phyloP scores from a whole-genome alignment of 2,329 filamentous ascomycete species.

The Aschersonia sp. region DNA sequence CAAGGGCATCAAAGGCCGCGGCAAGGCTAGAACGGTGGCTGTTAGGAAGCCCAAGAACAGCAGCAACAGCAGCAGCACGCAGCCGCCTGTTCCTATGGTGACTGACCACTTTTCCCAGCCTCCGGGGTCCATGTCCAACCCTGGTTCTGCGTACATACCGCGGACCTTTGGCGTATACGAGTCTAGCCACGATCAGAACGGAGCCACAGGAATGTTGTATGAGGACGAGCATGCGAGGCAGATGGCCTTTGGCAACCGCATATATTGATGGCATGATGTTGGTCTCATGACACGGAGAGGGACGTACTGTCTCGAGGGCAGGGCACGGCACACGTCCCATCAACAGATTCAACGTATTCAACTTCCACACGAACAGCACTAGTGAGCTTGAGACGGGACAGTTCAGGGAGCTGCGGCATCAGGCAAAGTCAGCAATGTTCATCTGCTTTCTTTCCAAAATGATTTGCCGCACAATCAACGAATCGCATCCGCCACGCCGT shows the following conservation, averaged over 20 bases:
- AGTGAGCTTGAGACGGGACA: too few relatives aligned
- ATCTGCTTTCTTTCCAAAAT: too few relatives aligned
- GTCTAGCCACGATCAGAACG: slow-evolving; percentile 21
- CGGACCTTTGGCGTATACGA: slow-evolving; percentile 30
- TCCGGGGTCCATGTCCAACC: slow-evolving; percentile 11
- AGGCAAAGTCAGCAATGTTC: too few relatives aligned
- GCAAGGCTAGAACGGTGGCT: slow-evolving; percentile 61
- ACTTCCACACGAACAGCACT: too few relatives aligned
- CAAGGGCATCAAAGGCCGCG: slow-evolving; percentile 94
- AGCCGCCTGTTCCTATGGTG: slow-evolving; percentile 13
- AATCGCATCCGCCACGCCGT: too few relatives aligned
- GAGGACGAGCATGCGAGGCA: slow-evolving; percentile 27
- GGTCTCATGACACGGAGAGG: too few relatives aligned
- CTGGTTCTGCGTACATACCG: slow-evolving; percentile 16
- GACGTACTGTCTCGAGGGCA: too few relatives aligned
- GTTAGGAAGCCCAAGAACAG: slow-evolving; percentile 15
- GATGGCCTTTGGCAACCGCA: slow-evolving; percentile 26
- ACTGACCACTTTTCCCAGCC: slow-evolving; percentile 9
- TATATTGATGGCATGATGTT: slow-evolving; percentile 19
- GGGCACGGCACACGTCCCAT: too few relatives aligned
- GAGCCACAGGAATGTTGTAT: slow-evolving; percentile 22
- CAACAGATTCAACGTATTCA: too few relatives aligned
- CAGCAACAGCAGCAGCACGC: slow-evolving; percentile 3
- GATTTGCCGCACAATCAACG: too few relatives aligned
- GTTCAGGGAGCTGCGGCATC: too few relatives aligned